phyloP scores from a whole-genome alignment of 306 rosid species.

The Begonia fuchsioides region DNA sequence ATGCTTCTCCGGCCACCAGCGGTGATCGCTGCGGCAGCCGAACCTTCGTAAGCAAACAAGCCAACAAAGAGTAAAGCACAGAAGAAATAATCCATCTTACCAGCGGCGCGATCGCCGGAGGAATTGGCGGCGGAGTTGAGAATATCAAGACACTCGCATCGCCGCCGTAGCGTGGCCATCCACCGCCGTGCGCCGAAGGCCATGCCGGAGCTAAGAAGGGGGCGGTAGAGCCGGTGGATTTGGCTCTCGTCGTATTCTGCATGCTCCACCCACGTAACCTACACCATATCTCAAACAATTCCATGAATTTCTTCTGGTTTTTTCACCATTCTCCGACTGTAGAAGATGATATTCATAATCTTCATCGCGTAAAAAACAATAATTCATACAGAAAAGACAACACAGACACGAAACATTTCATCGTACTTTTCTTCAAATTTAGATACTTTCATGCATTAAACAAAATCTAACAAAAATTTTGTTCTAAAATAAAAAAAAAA shows the following conservation, averaged over 20 bases:
- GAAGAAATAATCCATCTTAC: background rate
- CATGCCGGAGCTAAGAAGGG: conserved; percentile 64
- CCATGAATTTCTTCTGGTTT: too few species aligned
- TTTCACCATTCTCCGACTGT: too few species aligned
- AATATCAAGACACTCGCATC: conserved; percentile 70
- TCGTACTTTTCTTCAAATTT: background rate
- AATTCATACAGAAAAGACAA: too few species aligned
- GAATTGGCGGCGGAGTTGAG: conserved; percentile 58
- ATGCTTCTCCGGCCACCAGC: conserved; percentile 69
- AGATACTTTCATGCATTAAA: too few species aligned
- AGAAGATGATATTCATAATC: too few species aligned
- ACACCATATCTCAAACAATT: too few species aligned
- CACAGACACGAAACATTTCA: too few species aligned
- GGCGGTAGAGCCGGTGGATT: conserved; percentile 57
- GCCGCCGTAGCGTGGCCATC: conserved; percentile 86
- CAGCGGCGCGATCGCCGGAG: conserved; percentile 56
- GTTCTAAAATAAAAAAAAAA: too few species aligned
- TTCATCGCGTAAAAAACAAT: too few species aligned
- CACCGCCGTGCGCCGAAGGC: conserved; percentile 83
- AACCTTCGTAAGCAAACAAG: too few species aligned
- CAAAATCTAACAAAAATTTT: too few species aligned
- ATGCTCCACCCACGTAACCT: conserved; percentile 98
- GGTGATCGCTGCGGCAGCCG: conserved; percentile 38
- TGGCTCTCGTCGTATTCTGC: conserved; percentile 70
- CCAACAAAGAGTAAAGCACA: too few species aligned